phyloP scores from a whole-genome alignment of 2,329 filamentous ascomycete species.

The Colletotrichum sp. region DNA sequence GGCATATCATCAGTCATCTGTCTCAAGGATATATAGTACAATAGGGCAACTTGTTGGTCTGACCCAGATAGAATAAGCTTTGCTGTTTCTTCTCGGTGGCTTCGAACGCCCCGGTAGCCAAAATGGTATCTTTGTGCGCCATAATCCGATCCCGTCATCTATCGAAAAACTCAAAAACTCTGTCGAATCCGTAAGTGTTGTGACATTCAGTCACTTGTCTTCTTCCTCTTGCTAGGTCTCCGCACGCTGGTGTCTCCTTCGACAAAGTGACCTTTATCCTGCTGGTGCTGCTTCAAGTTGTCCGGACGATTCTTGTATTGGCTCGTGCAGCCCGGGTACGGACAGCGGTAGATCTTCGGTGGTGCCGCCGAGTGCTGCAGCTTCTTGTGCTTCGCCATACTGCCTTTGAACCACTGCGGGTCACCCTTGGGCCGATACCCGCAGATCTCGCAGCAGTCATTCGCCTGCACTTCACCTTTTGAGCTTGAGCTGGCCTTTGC shows the following conservation, averaged over 20 bases:
- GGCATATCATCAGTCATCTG: background rate
- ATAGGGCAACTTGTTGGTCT: background rate
- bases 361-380: constrained; percentile 55
- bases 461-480: constrained; percentile 48
- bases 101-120: background rate
- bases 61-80: background rate
- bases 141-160: background rate
- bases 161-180: background rate
- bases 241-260: constrained; percentile 37
- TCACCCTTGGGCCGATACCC: constrained; percentile 61
- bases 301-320: constrained; percentile 61
- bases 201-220: constrained; percentile 33
- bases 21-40: background rate
- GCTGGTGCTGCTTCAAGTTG: constrained; percentile 61
- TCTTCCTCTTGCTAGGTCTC: constrained; percentile 52
- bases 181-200: background rate
- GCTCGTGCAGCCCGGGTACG: constrained; percentile 57
- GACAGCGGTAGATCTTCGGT: constrained; percentile 57
- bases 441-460: constrained; percentile 55
- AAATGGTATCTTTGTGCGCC: background rate
- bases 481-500: constrained; percentile 12
- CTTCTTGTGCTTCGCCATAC: constrained; percentile 64
- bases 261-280: constrained; percentile 61
- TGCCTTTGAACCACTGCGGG: constrained; percentile 63
- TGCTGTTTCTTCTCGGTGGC: background rate